Base-by-base conservation (phyloP, 129 eudicot species). In the Arctium minus region DNA sequence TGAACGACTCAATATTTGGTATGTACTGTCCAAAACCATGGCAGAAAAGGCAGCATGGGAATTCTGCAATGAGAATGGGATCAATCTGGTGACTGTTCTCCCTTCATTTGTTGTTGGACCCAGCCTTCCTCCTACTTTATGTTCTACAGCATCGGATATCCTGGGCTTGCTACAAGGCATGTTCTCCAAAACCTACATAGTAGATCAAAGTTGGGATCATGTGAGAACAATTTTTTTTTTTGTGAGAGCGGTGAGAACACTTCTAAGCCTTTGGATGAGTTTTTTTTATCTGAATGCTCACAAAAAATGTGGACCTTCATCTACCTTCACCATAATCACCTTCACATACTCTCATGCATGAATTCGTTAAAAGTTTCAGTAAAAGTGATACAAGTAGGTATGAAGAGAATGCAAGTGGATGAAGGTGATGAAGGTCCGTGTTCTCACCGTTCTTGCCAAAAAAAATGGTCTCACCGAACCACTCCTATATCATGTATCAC, bases 41-140 rank as follows among this genome's bases (percentile, higher is more conserved):
- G 97, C 99, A 0, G 99, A 96, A 87, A 93, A 73, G 84, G 93
- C 97, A 27, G 99, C 99, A 48, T 96, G 99, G 99, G 92, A 90
- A 31, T 96, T 87, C 80, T 90, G 97, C 76, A 88, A 90, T 27
- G 87, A 93, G 42, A 96, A 93, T 79, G 76, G 85, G 42, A 91
- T 96, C 77, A 87, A 91, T 77, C 85, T 96, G 17, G 98, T 96
- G 27, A 90, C 97, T 1, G 86, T 96, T 48, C 86, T 91, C 5
- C 99, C 99, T 17, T 86, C 99, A 0, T 96, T 91, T 72, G 87
- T 96, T 5, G 84, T 96, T 12, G 99, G 99, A 40, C 99, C 95
- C 1, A 91, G 97, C 79, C 69, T 96, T 81, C 92, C 97, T 33
- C 94, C 91, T 67, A 90, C 83, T 82, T 83, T 96, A 46, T 87